phyloP scores from a whole-genome alignment of 2,329 filamentous ascomycete genomes.

The Drechmeria coniospora region DNA sequence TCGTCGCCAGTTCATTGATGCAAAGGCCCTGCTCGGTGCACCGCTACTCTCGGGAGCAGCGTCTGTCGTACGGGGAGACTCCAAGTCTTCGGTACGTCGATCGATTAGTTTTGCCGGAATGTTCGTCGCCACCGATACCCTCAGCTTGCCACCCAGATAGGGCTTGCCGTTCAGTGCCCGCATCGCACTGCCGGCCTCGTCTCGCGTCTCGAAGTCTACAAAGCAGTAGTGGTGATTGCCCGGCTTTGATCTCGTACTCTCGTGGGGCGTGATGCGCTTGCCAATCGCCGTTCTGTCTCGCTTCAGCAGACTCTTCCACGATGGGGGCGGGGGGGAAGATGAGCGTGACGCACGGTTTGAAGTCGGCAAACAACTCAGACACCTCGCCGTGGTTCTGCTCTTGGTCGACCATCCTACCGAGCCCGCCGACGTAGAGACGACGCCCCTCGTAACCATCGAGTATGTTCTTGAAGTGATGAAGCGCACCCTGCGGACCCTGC shows the following conservation, averaged over 20 bases:
- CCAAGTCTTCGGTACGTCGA: not conserved
- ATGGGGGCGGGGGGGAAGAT: too few species aligned
- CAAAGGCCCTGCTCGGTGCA: too few species aligned
- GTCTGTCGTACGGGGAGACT: too few species aligned
- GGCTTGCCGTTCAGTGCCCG: conserved; percentile 10
- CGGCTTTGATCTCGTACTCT: conserved; percentile 31
- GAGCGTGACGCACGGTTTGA: conserved; percentile 23
- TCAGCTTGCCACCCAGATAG: conserved; percentile 9
- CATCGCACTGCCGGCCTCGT: conserved; percentile 38
- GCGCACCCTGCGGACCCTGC: conserved; percentile 12
- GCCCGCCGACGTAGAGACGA: conserved; percentile 34
- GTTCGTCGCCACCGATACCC: conserved; percentile 5
- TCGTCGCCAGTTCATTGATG: too few species aligned
- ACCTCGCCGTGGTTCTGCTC: conserved; percentile 30
- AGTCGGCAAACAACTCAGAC: conserved; percentile 28
- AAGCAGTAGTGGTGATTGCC: conserved; percentile 50
- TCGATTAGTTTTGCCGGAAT: conserved; percentile 1
- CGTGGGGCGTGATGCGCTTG: conserved; percentile 43
- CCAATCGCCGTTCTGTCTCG: conserved; percentile 22
- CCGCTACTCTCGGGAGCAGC: too few species aligned
- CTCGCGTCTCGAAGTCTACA: conserved; percentile 41
- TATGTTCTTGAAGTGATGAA: conserved; percentile 16
- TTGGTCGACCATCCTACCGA: conserved; percentile 33
- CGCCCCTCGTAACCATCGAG: conserved; percentile 15
- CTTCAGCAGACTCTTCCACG: too few species aligned